These are phyloP conservation scores for Carex arenaria DNA, from an alignment of 202 grass and related monocot species.

Conservation along the genomic window DNA sequence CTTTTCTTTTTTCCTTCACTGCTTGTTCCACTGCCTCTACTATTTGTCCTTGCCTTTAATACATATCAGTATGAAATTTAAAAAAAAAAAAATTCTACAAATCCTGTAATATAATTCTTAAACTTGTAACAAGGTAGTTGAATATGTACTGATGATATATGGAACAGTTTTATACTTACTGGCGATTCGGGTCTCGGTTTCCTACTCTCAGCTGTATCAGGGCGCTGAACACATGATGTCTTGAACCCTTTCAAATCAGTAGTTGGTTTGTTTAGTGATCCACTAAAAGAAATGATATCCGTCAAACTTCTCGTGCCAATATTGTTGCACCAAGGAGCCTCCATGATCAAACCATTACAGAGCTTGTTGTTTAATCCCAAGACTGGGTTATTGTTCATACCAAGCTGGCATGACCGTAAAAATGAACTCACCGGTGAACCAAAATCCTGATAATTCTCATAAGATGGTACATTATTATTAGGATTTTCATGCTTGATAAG, in stretches of 20 bases:
- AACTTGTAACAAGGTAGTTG: background rate
- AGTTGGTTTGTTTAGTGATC: slow-evolving; percentile 17
- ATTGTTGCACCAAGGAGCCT: slow-evolving; percentile 51
- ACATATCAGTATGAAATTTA: background rate
- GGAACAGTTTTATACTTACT: background rate
- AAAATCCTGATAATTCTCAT: slow-evolving; percentile 20
- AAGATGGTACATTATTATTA: slow-evolving; percentile 4
- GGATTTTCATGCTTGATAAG: slow-evolving; percentile 45
- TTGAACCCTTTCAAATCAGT: slow-evolving; percentile 11
- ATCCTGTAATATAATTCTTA: background rate
- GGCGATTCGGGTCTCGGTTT: slow-evolving; percentile 33
- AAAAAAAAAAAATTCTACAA: background rate
- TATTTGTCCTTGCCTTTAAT: slow-evolving; percentile 36
- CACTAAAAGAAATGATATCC: slow-evolving; percentile 60
- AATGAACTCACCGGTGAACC: slow-evolving; percentile 24
- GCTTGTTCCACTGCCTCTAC: slow-evolving; percentile 33
- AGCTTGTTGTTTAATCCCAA: slow-evolving; percentile 51
- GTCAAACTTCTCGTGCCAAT: slow-evolving; percentile 43
- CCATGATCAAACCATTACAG: slow-evolving; percentile 30
- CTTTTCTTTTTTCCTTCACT: slow-evolving; percentile 68
- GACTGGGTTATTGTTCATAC: slow-evolving; percentile 38
- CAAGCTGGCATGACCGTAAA: slow-evolving; percentile 27
- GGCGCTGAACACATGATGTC: slow-evolving; percentile 15
- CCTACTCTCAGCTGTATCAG: slow-evolving; percentile 33
- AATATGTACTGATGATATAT: background rate